phyloP scores from a whole-genome alignment of 495 filamentous ascomycete genomes.

The Sphaerosporella brunnea region DNA sequence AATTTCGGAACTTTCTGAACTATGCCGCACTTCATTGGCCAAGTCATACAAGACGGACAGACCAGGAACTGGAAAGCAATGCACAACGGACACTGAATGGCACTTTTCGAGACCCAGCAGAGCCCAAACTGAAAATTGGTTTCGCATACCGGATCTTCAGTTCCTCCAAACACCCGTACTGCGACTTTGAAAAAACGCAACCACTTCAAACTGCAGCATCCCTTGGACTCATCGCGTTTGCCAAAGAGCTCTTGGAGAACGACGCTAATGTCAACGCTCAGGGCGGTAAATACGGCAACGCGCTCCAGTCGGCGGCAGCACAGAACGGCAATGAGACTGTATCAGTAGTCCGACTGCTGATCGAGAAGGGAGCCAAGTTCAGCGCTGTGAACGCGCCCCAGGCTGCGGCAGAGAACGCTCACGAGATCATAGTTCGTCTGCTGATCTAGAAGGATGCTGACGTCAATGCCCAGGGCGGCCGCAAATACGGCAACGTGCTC shows the following conservation, averaged over 20 bases:
- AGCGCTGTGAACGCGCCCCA: constrained; percentile 6
- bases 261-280: too few relatives aligned
- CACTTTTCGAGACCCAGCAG: constrained; percentile 3
- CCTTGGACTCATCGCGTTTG: neutral
- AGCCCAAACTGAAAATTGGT: constrained; percentile 4
- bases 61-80: constrained; percentile 2
- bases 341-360: neutral
- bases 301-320: too few relatives aligned
- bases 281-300: too few relatives aligned
- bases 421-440: constrained; percentile 3
- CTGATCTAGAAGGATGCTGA: neutral
- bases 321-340: neutral
- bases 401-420: neutral
- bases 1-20: constrained; percentile 3
- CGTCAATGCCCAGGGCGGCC: constrained; percentile 2
- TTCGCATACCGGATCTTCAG: constrained; percentile 5
- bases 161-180: neutral
- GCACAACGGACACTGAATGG: neutral
- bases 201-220: constrained; percentile 6
- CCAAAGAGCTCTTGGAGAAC: neutral
- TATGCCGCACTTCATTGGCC: constrained; percentile 10
- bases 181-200: neutral
- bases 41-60: constrained; percentile 5
- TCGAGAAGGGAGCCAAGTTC: too few relatives aligned
- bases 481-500: too few relatives aligned